Conservation (phyloP, 2,329 filamentous ascomycete species). For the Colletotrichum sojae region DNA sequence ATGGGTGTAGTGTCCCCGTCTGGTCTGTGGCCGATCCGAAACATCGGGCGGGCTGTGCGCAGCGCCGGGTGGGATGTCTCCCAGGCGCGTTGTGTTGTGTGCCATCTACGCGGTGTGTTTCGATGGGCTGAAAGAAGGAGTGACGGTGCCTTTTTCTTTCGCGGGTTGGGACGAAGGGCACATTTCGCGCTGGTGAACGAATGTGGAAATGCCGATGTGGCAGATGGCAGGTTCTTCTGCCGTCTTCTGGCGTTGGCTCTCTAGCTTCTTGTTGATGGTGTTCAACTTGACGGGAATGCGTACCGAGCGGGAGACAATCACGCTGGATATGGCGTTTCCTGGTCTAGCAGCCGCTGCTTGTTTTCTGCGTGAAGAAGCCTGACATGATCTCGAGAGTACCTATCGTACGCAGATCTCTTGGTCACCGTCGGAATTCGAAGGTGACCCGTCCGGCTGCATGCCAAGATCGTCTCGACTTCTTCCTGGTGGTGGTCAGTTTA, state of each 20-base stretch:
- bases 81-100: conserved; percentile 5
- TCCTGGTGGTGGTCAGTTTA: not conserved
- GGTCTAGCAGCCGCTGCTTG: not conserved
- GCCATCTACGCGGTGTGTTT: conserved; percentile 1
- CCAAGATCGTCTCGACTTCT: conserved; percentile 26
- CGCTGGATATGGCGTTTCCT: too few relatives aligned
- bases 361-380: not conserved
- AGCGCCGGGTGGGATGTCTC: conserved; percentile 4
- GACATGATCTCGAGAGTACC: conserved; percentile 7
- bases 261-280: conserved; percentile 1
- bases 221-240: conserved; percentile 11
- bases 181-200: conserved; percentile 30
- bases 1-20: conserved; percentile 13
- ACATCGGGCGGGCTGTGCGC: conserved; percentile 35
- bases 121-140: conserved; percentile 5
- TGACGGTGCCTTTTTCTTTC: not conserved
- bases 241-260: not conserved
- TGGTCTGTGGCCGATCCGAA: conserved; percentile 24
- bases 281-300: too few relatives aligned
- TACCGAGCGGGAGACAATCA: too few relatives aligned
- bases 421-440: conserved; percentile 21
- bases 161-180: conserved; percentile 6
- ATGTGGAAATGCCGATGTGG: conserved; percentile 18
- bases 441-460: not conserved
- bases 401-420: too few relatives aligned